Base-by-base conservation (phyloP, 2,329 filamentous ascomycete species). In the Dactylonectria macrodidyma region DNA sequence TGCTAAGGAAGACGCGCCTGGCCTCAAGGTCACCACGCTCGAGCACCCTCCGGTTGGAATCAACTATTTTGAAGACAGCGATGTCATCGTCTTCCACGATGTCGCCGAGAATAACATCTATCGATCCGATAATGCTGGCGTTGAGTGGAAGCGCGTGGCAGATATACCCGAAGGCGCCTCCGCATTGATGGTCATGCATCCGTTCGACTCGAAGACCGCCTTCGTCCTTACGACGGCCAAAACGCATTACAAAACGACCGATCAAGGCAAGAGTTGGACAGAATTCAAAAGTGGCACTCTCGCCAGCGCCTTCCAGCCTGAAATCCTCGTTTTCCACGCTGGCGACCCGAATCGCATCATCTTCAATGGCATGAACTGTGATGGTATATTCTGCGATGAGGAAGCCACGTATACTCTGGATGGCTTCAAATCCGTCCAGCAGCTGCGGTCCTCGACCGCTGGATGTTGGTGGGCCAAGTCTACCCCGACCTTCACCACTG, bases 41-140 rank as follows among this genome's bases (percentile, higher is more conserved):
- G 84, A 92, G 51, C 85, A 90, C 75, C 81, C 86, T 61, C 93
- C 94, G 1, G 79, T 83, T 61, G 90, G 91, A 78, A 84, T 98
- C 72, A 92, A 93, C 82, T 99, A 97, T 83, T 98, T 99, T 78
- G 92, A 96, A 77, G 93, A 95, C 80, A 95, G 93, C 72, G 92
- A 97, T 79, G 89, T 92, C 59, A 86, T 97, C 66, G 82, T 98
- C 52, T 91, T 94, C 78, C 90, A 92, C 75, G 93, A 97, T 78
- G 77, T 84, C 57, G 80, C 86, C 14, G 87, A 87, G 47, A 86
- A 87, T 67, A 90, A 89, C 69, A 86, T 97, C 59, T 95, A 91
- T 81, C 91, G 93, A 67, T 97, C 95, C 51, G 86, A 87, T 54
- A 90, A 98, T 83, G 95, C 93, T 46, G 97, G 96, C 72, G 88